Evolutionary conservation across 2,329 filamentous ascomycete species (phyloP).

Genomic region (Alternaria sp.): DNA sequence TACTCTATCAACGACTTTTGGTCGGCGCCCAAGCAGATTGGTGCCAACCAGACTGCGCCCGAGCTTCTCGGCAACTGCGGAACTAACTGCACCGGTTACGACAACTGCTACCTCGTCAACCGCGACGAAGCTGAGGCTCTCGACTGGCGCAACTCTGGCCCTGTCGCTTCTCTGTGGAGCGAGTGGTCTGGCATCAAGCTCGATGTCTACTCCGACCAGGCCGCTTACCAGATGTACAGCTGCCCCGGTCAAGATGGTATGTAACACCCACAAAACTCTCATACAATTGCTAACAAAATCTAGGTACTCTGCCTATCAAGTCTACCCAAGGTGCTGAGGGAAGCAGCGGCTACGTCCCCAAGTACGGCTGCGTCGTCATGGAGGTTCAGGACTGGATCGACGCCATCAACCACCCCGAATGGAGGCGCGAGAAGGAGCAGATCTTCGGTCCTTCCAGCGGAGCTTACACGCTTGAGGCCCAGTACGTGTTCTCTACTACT

Average conservation of each 20-base stretch:
- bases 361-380: conserved; percentile 87
- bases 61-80: conserved; percentile 78
- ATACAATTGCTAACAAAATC: conserved; percentile 7
- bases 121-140: conserved; percentile 63
- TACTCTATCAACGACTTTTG: conserved; percentile 82
- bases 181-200: conserved; percentile 82
- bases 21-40: conserved; percentile 79
- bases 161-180: conserved; percentile 71
- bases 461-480: conserved; percentile 54
- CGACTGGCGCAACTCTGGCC: conserved; percentile 68
- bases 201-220: conserved; percentile 82
- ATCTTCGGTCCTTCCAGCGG: conserved; percentile 56
- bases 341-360: conserved; percentile 68
- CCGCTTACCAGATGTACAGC: conserved; percentile 86
- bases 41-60: conserved; percentile 68
- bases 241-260: conserved; percentile 78
- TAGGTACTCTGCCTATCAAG: conserved; percentile 68
- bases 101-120: conserved; percentile 75
- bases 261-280: not conserved
- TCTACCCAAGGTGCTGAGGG: conserved; percentile 69
- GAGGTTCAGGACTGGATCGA: conserved; percentile 96
- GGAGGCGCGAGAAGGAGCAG: conserved; percentile 69
- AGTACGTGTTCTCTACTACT: conserved; percentile 52
- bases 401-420: conserved; percentile 88
- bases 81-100: conserved; percentile 82